Evolutionary conservation across 768 basidiomycete genomes (phyloP).

Genomic region (Auricularia cornea): DNA sequence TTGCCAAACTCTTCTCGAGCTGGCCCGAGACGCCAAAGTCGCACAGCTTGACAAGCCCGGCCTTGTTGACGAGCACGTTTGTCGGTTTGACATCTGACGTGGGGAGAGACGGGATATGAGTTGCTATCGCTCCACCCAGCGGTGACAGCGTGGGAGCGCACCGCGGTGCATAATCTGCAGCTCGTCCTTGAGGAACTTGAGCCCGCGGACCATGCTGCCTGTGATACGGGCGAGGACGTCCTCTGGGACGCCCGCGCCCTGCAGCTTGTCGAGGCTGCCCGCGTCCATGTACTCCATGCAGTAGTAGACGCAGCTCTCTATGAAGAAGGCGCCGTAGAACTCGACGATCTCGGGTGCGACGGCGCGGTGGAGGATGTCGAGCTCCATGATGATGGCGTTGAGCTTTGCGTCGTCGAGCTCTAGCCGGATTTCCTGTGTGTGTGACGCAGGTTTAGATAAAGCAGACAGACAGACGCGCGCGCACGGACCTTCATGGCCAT

Average conservation of each 20-base stretch:
- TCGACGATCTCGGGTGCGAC: slow-evolving; percentile 89
- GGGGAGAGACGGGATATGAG: slow-evolving; percentile 1
- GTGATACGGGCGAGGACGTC: slow-evolving; percentile 78
- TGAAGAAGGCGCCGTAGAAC: slow-evolving; percentile 98
- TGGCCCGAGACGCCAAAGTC: slow-evolving; percentile 99
- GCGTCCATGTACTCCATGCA: slow-evolving; percentile 99
- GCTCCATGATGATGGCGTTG: slow-evolving; percentile 96
- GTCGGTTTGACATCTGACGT: slow-evolving; percentile 87
- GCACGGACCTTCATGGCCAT: slow-evolving; percentile 97
- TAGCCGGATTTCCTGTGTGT: slow-evolving; percentile 83
- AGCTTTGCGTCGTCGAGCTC: slow-evolving; percentile 91
- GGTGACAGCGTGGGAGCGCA: slow-evolving; percentile 22
- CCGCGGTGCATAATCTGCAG: slow-evolving; percentile 76
- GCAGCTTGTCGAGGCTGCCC: slow-evolving; percentile 84
- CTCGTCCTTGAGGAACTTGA: slow-evolving; percentile 92
- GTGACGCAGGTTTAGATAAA: too few relatives aligned
- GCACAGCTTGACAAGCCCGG: slow-evolving; percentile 87
- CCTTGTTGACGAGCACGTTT: slow-evolving; percentile 82
- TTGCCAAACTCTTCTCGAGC: slow-evolving; percentile 90
- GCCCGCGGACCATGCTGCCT: slow-evolving; percentile 72
- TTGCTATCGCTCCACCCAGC: not conserved
- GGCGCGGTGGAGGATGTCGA: slow-evolving; percentile 94
- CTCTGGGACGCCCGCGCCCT: slow-evolving; percentile 54
- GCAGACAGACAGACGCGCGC: too few relatives aligned
- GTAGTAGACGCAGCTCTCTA: slow-evolving; percentile 99